Percentiles rank a stretch among this genome's conserved stretches.
Evolutionary conservation across 2,329 filamentous ascomycete species (phyloP).

Genomic region (Ceratocystis cubensis): DNA sequence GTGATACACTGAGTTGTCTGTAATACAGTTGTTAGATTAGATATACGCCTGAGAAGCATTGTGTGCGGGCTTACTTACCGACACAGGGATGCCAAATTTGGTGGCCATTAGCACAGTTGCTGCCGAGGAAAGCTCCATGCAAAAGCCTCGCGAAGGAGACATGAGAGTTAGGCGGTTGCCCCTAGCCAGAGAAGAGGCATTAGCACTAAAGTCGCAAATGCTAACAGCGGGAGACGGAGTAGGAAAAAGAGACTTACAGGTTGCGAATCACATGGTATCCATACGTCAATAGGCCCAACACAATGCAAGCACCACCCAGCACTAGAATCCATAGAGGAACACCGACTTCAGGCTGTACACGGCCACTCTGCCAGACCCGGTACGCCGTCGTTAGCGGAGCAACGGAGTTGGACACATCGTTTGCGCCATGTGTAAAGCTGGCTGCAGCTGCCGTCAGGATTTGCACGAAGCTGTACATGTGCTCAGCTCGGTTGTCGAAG

Average conservation of each 20-base stretch:
- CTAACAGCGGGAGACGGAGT: neutral
- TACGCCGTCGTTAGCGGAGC: conserved; percentile 42
- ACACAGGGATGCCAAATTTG: conserved; percentile 38
- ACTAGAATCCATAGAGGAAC: conserved; percentile 40
- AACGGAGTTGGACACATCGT: conserved; percentile 42
- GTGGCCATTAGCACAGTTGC: conserved; percentile 44
- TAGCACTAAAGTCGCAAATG: neutral
- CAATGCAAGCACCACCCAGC: conserved; percentile 37
- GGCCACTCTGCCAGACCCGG: conserved; percentile 36
- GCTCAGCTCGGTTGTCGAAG: conserved; percentile 42
- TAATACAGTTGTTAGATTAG: neutral
- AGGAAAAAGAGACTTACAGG: conserved; percentile 25
- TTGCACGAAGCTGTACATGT: conserved; percentile 38
- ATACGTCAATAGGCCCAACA: conserved; percentile 48
- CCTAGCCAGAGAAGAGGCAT: neutral
- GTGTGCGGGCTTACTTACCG: conserved; percentile 22
- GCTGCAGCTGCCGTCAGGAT: conserved; percentile 41
- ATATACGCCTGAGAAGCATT: neutral
- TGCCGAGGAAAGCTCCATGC: conserved; percentile 39
- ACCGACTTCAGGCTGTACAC: conserved; percentile 28
- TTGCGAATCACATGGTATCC: conserved; percentile 51
- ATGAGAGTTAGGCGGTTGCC: conserved; percentile 45
- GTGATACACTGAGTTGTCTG: conserved; percentile 41
- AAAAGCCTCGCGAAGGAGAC: conserved; percentile 40
- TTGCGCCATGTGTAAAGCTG: conserved; percentile 44